Evolutionary conservation across 2,329 filamentous ascomycete species (phyloP).

Genomic region (Monilinia vaccinii-corymbosi): DNA sequence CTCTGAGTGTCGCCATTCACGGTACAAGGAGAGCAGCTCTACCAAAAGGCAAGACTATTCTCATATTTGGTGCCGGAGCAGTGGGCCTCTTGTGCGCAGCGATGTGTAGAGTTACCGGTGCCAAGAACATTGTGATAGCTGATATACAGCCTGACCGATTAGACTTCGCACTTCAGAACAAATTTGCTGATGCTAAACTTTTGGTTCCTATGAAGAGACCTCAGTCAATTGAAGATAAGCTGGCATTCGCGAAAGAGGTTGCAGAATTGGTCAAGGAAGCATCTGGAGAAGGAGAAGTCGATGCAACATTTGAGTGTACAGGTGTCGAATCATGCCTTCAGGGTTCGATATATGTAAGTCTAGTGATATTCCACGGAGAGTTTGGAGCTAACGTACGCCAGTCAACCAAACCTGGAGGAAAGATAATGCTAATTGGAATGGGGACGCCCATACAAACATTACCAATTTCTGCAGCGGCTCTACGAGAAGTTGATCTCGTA

Average conservation of each 20-base stretch:
- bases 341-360: slow-evolving; percentile 42
- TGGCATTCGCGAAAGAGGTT: slow-evolving; percentile 30
- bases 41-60: slow-evolving; percentile 69
- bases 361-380: slow-evolving; percentile 44
- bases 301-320: slow-evolving; percentile 57
- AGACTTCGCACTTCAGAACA: slow-evolving; percentile 52
- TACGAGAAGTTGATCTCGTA: slow-evolving; percentile 67
- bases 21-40: slow-evolving; percentile 76
- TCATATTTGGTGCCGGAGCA: slow-evolving; percentile 87
- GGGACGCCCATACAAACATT: slow-evolving; percentile 68
- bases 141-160: slow-evolving; percentile 88
- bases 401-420: slow-evolving; percentile 60
- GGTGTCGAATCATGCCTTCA: slow-evolving; percentile 49
- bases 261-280: slow-evolving; percentile 47
- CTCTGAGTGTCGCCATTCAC: slow-evolving; percentile 79
- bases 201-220: slow-evolving; percentile 28
- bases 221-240: slow-evolving; percentile 26
- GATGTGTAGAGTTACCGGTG: slow-evolving; percentile 57
- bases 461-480: slow-evolving; percentile 61
- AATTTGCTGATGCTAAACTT: slow-evolving; percentile 27
- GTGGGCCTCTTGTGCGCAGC: slow-evolving; percentile 57
- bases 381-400: slow-evolving; percentile 13
- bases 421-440: slow-evolving; percentile 71
- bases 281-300: slow-evolving; percentile 39
- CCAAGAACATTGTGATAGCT: slow-evolving; percentile 82